These are phyloP conservation scores for Suhomyces sp. DNA, from an alignment of 805 yeast species.

Conservation along the genomic window DNA sequence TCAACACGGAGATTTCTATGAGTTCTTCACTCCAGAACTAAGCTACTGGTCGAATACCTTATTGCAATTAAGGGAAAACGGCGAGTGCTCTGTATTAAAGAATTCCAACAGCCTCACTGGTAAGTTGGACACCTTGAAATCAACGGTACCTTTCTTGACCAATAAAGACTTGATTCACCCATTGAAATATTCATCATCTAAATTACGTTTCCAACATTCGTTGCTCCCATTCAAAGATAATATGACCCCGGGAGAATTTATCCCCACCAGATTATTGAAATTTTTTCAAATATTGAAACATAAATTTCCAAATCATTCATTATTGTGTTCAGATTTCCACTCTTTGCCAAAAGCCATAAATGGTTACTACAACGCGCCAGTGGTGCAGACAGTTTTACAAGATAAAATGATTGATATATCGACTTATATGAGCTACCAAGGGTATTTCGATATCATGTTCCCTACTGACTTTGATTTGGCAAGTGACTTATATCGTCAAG, in stretches of 20 bases:
- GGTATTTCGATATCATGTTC: conserved; percentile 82
- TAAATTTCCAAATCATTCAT: conserved; percentile 71
- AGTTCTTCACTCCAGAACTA: conserved; percentile 62
- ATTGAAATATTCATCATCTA: conserved; percentile 45
- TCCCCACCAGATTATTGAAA: conserved; percentile 73
- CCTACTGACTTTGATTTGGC: conserved; percentile 72
- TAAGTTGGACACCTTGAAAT: conserved; percentile 23
- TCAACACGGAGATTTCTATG: conserved; percentile 69
- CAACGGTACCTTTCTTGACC: conserved; percentile 27
- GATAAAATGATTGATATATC: conserved; percentile 66
- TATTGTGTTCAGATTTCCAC: conserved; percentile 70
- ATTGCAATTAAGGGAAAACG: conserved; percentile 52
- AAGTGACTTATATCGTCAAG: conserved; percentile 57
- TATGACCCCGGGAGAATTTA: conserved; percentile 68
- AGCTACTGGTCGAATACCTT: conserved; percentile 56
- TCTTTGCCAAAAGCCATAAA: conserved; percentile 43
- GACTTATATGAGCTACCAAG: conserved; percentile 81
- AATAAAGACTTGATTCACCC: conserved; percentile 52
- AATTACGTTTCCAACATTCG: conserved; percentile 45
- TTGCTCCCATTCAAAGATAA: conserved; percentile 65
- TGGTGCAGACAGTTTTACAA: conserved; percentile 72
- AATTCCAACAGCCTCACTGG: conserved; percentile 19
- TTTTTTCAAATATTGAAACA: conserved; percentile 60
- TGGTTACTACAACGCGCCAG: conserved; percentile 68
- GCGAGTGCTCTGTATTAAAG: conserved; percentile 36